Percentiles rank a stretch among this genome's conserved stretches.
phyloP scores from a whole-genome alignment of 2,329 filamentous ascomycete species.

The Exophiala mesophila region DNA sequence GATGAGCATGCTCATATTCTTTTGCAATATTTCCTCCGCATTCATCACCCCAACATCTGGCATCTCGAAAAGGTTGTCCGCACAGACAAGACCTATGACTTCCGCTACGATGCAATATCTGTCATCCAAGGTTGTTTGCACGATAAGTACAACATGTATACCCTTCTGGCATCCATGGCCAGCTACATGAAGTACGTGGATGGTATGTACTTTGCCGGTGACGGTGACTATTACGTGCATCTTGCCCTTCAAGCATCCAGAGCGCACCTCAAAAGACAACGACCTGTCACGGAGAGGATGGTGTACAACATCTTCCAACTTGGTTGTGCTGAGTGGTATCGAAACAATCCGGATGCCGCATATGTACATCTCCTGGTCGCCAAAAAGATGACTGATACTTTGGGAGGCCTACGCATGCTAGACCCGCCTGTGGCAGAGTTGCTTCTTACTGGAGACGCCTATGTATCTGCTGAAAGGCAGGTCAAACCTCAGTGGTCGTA shows the following conservation, averaged over 20 bases:
- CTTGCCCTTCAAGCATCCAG: constrained; percentile 15
- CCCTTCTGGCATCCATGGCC: constrained; percentile 19
- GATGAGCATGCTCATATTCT: constrained; percentile 11
- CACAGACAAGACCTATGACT: constrained; percentile 12
- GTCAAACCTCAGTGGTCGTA: constrained; percentile 10
- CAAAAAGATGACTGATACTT: constrained; percentile 12
- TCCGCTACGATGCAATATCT: constrained; percentile 12
- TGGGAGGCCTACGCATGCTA: constrained; percentile 13
- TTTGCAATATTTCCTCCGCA: constrained; percentile 15
- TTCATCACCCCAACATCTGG: constrained; percentile 18
- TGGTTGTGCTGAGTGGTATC: constrained; percentile 17
- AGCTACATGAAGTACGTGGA: constrained; percentile 16
- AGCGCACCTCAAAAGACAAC: constrained; percentile 9
- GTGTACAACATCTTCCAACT: constrained; percentile 18
- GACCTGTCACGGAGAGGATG: constrained; percentile 11
- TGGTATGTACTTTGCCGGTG: not conserved
- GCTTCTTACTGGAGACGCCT: constrained; percentile 16
- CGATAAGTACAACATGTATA: constrained; percentile 20
- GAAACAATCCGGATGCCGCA: constrained; percentile 14
- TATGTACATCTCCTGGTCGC: constrained; percentile 17
- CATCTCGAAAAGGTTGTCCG: constrained; percentile 14
- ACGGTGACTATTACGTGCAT: constrained; percentile 14
- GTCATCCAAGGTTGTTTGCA: constrained; percentile 14
- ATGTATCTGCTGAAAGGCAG: constrained; percentile 14
- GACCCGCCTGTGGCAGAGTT: constrained; percentile 17